These are phyloP conservation scores for Ogataea paradorogensis DNA, from an alignment of 805 yeast species.

Conservation along the genomic window DNA sequence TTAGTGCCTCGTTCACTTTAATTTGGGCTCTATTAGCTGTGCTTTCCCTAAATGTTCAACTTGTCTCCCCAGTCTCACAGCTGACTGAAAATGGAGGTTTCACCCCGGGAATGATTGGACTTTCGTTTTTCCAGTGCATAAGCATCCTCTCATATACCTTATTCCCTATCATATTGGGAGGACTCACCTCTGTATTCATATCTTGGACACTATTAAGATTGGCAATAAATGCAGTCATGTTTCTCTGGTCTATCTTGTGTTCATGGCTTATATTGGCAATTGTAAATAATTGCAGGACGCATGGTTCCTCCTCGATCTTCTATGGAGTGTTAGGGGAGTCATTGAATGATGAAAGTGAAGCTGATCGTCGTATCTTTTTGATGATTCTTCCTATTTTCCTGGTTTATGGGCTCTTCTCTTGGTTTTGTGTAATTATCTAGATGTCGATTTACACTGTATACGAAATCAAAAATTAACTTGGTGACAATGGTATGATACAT, in stretches of 20 bases:
- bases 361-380: conserved; percentile 51
- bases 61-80: conserved; percentile 46
- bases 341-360: conserved; percentile 38
- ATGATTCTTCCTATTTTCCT: conserved; percentile 54
- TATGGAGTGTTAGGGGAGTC: conserved; percentile 14
- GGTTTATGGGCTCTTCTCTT: conserved; percentile 50
- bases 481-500: too few relatives aligned
- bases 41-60: conserved; percentile 51
- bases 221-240: conserved; percentile 38
- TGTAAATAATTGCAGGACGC: conserved; percentile 34
- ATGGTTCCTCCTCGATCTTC: conserved; percentile 20
- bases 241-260: conserved; percentile 51
- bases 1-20: conserved; percentile 52
- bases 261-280: conserved; percentile 51
- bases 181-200: conserved; percentile 42
- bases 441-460: conserved; percentile 13
- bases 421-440: conserved; percentile 50
- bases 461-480: not conserved
- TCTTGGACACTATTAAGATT: conserved; percentile 43
- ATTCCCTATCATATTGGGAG: conserved; percentile 53
- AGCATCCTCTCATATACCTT: conserved; percentile 55
- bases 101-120: conserved; percentile 35
- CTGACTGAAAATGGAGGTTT: conserved; percentile 25
- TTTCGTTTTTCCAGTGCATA: conserved; percentile 53
- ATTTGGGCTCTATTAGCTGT: conserved; percentile 50